Evolutionary conservation across 805 yeast species (phyloP), one percentile per base, ranked within the genome.

Genomic region (Hanseniaspora guilliermondii): DNA sequence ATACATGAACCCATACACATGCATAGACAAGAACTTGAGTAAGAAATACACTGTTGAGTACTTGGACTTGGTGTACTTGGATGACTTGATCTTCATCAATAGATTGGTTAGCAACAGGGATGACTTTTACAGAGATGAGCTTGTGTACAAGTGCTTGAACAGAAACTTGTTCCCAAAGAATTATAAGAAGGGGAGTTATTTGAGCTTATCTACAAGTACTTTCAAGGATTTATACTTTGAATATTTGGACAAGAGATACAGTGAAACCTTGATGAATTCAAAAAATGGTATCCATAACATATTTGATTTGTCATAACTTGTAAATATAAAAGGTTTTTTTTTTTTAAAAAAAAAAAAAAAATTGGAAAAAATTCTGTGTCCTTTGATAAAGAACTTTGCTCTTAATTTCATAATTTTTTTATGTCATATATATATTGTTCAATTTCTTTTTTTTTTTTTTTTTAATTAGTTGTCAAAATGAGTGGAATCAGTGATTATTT

Each of bases 201-300:
- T 52, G 9, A 21, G 27, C 25, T 4, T 40, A 5, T 21, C 47
- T 3, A 25, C 55, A 4, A 38, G 36, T 7, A 17, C 35, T 2
- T 37, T 40, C n/a, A 16, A 27, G 2, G 19, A 42, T 1, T 8
- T 52, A n/a, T 52, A 52, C 27, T 21, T 21, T 4, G 19, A 25
- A 19, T 52, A 52, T 21, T 22, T 52, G 16, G 49, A 52, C 32
- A 44, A 24, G n/a, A 52, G 55, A 40, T 52, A 52, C 38, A 16
- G 38, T 3, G 24, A 36, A 11, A 52, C 55, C 9, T 11, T 52
- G 24, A 25, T 52, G 49, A 47, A 36, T 39, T 37, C 55, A 11
- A 35, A 35, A 17, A 52, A 52, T 17, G 55, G 55, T 17, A 27
- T 52, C 12, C 55, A 52, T 32, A 52, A 52, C 40, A 44, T 52